Evolutionary conservation across 345 rosid species (phyloP), one percentile per base, ranked within the genome.

Genomic region (Orychophragmus violaceus): DNA sequence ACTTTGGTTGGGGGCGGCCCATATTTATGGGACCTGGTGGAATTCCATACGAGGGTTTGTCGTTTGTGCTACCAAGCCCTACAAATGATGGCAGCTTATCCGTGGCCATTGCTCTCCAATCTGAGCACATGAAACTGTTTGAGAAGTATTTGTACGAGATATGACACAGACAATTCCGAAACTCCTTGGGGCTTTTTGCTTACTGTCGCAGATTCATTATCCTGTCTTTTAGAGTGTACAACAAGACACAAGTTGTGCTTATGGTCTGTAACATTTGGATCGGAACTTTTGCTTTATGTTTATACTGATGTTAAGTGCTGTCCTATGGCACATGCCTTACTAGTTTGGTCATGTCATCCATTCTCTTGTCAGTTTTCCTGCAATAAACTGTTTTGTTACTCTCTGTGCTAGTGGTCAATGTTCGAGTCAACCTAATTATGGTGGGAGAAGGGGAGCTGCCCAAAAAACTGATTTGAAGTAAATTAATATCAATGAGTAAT

Each of bases 1-100:
- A 91, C 74, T 91, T 91, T 21, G 96, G 98, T 2, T 91, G 98
- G 98, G 98, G 98, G 2, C 77, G 96, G 16, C 96, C 96, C 33
- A 83, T 91, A 12, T 89, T 85, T 41, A 87, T 91, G 96, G 98
- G 98, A 19, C 96, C 96, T 16, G 96, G 96, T 44, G 90, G 95
- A 9, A 83, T 87, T 48, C 82, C 94, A 18, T 89, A 82, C 28
- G 98, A 91, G 67, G 98, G 98, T 24, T 62, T 87, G 30, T 82
- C 96, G 0, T 87, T 89, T 77, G 75, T 87, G 42, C 64, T 89
- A 49, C 98, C 98, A 1, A 89, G 98, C 74, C 69, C 96, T 3
- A 74, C 77, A 25, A 80, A 79, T 17, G 98, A 91, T 50, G 98
- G 96, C 30, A 84, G 87, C 82, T 70, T 87, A 60, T 85, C 88